Evolutionary conservation across 306 rosid species (phyloP), one percentile per base, ranked within the genome.

Genomic region (Sindora glabra): DNA sequence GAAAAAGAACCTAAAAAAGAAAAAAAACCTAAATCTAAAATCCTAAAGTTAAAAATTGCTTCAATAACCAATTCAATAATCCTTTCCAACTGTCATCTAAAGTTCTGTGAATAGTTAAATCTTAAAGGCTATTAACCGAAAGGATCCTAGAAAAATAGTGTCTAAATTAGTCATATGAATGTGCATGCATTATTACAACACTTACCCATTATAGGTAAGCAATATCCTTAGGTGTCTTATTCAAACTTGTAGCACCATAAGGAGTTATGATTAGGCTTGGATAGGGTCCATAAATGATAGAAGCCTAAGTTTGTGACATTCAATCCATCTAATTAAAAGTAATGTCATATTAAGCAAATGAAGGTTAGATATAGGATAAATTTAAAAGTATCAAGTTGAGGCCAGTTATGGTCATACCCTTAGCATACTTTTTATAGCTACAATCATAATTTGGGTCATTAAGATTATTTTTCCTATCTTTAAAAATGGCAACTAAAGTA

Each of bases 361-460:
- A 80, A 47, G 83, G 86, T 68, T 90, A 94, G 67, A 77, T 63
- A 57, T 83, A 75, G 41, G 63, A 96, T 81, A 82, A 56, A 69
- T 74, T 75, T 61, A 78, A 79, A 53, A 89, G 97, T 32, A 73
- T 78, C 84, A 85, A n/a, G 79, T 65, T 87, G 62, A 77, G 63
- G 34, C 64, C 84, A 71, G 84, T 56, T 41, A 71, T 56, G 27
- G 91, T 86, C 52, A 81, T 69, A 77, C 67, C 81, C 83, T 89
- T 90, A 64, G 76, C 75, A 69, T 87, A 90, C 95, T 94, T 90
- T 64, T 76, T 69, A 33, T 90, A 90, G 71, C 82, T 90, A 46
- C 95, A 81, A 65, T 90, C 95, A 80, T 90, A 90, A 74, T 90
- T 94, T 21, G 97, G 95, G 67, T 90, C 97, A 18, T 71, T 82